phyloP scores from a whole-genome alignment of 2,329 filamentous ascomycete genomes.

The Aspergillus aculeatus region DNA sequence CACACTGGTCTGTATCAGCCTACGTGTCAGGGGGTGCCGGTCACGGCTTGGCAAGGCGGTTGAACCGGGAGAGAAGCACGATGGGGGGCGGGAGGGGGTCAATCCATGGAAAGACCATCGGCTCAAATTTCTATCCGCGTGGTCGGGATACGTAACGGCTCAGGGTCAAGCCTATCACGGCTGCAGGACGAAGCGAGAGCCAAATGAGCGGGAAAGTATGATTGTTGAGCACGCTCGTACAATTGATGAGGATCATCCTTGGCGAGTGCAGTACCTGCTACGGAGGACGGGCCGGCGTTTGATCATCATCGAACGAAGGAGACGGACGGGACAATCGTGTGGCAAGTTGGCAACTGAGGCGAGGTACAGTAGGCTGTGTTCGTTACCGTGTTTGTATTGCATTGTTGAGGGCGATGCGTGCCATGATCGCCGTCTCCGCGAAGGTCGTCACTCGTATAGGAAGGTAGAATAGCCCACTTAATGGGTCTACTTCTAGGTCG shows the following conservation, averaged over 20 bases:
- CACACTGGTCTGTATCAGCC: neutral
- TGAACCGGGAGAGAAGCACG: neutral
- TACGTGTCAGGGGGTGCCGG: neutral
- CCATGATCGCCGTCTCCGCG: neutral
- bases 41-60: neutral
- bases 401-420: neutral
- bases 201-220: neutral
- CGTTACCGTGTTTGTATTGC: neutral
- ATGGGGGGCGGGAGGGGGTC: neutral
- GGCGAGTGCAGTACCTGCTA: slow-evolving; percentile 3
- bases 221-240: neutral
- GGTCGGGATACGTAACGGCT: neutral
- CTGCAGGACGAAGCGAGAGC: neutral
- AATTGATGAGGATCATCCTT: slow-evolving; percentile 9
- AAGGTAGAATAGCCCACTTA: neutral
- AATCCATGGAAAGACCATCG: neutral
- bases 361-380: neutral
- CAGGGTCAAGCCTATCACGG: neutral
- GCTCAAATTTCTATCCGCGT: neutral
- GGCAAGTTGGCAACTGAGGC: neutral
- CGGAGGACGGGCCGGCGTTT: slow-evolving; percentile 5
- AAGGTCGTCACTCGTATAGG: neutral
- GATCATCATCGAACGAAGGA: neutral
- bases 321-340: neutral
- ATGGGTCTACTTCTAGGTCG: neutral